Evolutionary conservation across 1,139 yeast species (phyloP).

Genomic region (Hyphopichia khmerensis): DNA sequence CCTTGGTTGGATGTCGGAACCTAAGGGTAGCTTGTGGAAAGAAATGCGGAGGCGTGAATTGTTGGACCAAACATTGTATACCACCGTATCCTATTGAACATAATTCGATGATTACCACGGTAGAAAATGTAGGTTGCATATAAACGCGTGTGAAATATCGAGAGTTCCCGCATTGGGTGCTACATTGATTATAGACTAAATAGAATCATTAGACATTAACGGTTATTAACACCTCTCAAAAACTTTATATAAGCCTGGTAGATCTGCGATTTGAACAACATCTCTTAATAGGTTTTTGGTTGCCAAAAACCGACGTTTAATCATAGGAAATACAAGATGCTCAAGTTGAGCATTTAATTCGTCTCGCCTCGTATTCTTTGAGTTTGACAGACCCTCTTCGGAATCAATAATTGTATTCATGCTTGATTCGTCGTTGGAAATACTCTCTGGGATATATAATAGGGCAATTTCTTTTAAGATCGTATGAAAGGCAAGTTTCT

Average conservation of each 20-base stretch:
- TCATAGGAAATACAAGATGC: conserved; percentile 60
- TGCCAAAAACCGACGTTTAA: conserved; percentile 66
- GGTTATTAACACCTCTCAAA: conserved; percentile 76
- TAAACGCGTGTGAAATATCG: too few relatives aligned
- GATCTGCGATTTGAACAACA: conserved; percentile 81
- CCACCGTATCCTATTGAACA: too few relatives aligned
- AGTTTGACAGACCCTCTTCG: conserved; percentile 11
- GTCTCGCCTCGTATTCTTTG: conserved; percentile 13
- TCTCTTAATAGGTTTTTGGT: conserved; percentile 51
- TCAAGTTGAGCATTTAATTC: conserved; percentile 44
- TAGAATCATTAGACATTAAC: too few relatives aligned
- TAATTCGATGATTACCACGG: too few relatives aligned
- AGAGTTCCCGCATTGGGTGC: too few relatives aligned
- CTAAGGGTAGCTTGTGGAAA: too few relatives aligned
- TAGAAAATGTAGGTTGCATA: too few relatives aligned
- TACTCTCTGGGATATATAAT: conserved; percentile 68
- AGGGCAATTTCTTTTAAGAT: conserved; percentile 69
- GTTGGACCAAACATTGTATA: too few relatives aligned
- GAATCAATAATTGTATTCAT: conserved; percentile 1
- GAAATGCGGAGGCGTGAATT: too few relatives aligned
- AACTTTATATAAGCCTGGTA: conserved; percentile 87
- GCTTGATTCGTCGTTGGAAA: conserved; percentile 17
- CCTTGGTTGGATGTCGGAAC: not conserved
- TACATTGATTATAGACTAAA: too few relatives aligned
- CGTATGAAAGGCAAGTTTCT: conserved; percentile 63